These are phyloP conservation scores for Triticum timopheevii DNA, from an alignment of 176 grass and related monocot species.

Conservation along the genomic window DNA sequence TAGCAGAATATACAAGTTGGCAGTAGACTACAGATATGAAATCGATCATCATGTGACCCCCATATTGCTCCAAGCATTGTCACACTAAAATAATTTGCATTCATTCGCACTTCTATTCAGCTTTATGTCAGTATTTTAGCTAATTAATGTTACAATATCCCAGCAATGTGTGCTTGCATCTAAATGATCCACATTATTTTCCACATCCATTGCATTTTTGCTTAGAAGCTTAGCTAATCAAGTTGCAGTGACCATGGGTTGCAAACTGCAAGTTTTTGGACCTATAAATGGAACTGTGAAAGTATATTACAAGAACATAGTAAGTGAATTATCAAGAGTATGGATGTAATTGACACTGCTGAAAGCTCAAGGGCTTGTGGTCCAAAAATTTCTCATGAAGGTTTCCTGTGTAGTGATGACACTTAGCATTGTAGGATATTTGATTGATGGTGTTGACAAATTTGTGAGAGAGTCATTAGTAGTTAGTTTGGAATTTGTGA, in stretches of 20 bases:
- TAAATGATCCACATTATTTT: background rate
- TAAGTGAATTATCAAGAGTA: background rate
- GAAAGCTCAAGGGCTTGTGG: background rate
- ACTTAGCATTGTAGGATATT: background rate
- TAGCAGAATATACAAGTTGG: background rate
- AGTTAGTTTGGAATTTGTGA: background rate
- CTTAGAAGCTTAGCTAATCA: background rate
- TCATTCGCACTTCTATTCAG: background rate
- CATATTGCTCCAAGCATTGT: background rate
- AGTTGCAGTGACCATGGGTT: background rate
- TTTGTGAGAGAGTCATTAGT: background rate
- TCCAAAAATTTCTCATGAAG: background rate
- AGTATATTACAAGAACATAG: background rate
- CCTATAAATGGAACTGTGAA: background rate
- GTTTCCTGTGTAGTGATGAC: background rate
- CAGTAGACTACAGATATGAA: background rate
- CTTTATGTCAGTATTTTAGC: background rate
- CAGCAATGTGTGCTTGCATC: background rate
- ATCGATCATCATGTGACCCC: background rate
- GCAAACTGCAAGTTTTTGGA: background rate
- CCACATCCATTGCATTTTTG: background rate
- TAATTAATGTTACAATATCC: background rate
- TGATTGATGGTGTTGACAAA: background rate
- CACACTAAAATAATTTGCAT: background rate
- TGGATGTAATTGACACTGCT: background rate